Conservation (phyloP, 305 asterid species). For the Stenogyne calaminthoides region DNA sequence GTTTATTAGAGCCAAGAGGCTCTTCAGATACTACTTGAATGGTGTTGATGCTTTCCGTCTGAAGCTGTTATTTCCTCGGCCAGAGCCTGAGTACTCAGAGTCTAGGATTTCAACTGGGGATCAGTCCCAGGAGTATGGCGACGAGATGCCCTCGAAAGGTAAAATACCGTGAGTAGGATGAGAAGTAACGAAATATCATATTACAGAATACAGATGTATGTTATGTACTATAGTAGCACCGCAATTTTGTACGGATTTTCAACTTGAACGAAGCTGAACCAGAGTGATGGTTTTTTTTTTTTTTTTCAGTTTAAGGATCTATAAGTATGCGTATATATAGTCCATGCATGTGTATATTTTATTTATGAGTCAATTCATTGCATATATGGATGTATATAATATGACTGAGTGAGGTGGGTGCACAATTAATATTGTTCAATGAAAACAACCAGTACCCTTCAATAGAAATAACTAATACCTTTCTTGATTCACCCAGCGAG, state of each 20-base stretch:
- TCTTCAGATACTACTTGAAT: conserved; percentile 87
- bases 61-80: conserved; percentile 80
- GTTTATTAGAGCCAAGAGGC: conserved; percentile 93
- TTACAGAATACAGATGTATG: conserved; percentile 9
- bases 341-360: no score
- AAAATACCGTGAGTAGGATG: conserved; percentile 10
- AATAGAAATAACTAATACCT: no score
- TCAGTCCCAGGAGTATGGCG: conserved; percentile 31
- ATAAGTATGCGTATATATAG: neutral
- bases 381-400: no score
- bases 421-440: no score
- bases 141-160: conserved; percentile 31
- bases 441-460: no score
- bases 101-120: conserved; percentile 34
- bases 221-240: conserved; percentile 15
- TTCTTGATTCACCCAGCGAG: no score
- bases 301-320: neutral
- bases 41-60: conserved; percentile 97
- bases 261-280: neutral
- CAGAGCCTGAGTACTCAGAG: conserved; percentile 40
- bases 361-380: no score
- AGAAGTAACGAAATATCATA: neutral
- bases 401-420: no score
- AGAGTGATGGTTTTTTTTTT: neutral
- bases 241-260: conserved; percentile 4